phyloP scores from a whole-genome alignment of 2,329 filamentous ascomycete species.

The Cucurbitaria berberidis region DNA sequence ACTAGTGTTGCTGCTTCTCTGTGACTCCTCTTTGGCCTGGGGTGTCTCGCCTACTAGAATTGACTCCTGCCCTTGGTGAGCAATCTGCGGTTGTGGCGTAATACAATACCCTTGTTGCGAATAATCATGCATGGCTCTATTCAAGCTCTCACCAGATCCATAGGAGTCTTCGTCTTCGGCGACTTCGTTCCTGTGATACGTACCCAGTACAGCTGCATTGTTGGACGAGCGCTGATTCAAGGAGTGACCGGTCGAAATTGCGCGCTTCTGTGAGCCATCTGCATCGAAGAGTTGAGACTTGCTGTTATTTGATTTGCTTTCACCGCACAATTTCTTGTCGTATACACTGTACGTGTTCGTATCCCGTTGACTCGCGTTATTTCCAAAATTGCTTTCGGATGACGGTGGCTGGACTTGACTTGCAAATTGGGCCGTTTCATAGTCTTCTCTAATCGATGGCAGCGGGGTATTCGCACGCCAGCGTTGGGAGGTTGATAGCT shows the following conservation, averaged over 20 bases:
- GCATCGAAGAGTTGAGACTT: neutral
- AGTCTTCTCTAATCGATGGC: conserved; percentile 17
- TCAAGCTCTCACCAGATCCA: conserved; percentile 2
- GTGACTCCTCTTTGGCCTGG: neutral
- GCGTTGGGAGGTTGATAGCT: conserved; percentile 7
- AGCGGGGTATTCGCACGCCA: conserved; percentile 19
- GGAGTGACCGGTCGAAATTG: neutral
- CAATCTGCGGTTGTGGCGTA: neutral
- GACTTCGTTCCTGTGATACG: neutral
- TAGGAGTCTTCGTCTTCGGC: neutral
- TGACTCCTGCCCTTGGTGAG: neutral
- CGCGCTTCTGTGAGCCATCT: neutral
- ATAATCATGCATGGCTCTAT: neutral
- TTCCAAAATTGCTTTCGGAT: neutral
- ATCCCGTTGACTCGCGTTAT: neutral
- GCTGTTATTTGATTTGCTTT: neutral
- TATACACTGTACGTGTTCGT: neutral
- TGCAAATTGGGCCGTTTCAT: conserved; percentile 11
- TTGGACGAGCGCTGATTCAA: neutral
- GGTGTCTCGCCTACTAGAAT: conserved; percentile 9
- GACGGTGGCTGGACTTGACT: conserved; percentile 4
- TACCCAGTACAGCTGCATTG: neutral
- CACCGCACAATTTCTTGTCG: neutral
- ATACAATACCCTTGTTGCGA: conserved; percentile 2
- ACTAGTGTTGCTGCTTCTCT: neutral